phyloP scores from a whole-genome alignment of 164 flowering plant genomes.

The Pachysandra terminalis region DNA sequence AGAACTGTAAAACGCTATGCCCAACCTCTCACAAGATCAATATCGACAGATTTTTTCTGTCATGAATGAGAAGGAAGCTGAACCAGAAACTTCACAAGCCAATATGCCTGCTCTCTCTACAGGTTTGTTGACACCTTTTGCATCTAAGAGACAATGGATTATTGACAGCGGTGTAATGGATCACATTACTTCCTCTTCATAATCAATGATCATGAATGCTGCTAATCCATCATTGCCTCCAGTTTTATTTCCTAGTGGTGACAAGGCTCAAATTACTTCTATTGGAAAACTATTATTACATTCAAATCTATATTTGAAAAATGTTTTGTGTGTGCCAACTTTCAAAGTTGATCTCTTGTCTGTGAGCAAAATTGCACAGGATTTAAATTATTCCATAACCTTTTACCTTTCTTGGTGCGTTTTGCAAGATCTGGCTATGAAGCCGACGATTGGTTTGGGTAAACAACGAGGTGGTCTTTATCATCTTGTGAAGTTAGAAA shows the following conservation, averaged over 20 bases:
- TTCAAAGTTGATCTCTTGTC: neutral
- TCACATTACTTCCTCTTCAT: too few relatives aligned
- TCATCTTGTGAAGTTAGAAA: neutral
- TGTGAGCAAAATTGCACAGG: neutral
- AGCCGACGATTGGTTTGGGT: conserved; percentile 2
- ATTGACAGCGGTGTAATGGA: too few relatives aligned
- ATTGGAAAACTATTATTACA: neutral
- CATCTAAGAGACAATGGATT: too few relatives aligned
- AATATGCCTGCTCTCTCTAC: too few relatives aligned
- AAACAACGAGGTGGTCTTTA: neutral
- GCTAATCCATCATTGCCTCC: neutral
- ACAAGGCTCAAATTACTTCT: neutral
- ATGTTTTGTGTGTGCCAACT: neutral
- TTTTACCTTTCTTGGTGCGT: neutral
- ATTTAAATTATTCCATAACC: neutral
- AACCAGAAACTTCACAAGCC: too few relatives aligned
- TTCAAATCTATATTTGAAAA: neutral
- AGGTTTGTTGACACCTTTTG: too few relatives aligned
- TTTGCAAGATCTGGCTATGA: neutral
- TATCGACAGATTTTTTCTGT: too few relatives aligned
- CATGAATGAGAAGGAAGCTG: too few relatives aligned
- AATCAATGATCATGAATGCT: too few relatives aligned
- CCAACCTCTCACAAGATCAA: too few relatives aligned
- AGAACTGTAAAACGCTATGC: too few relatives aligned
- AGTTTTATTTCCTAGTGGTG: conserved; percentile 1